Evolutionary conservation across 1,284 basidiomycete species (phyloP).

Genomic region (Cryptococcus wingfieldii): DNA sequence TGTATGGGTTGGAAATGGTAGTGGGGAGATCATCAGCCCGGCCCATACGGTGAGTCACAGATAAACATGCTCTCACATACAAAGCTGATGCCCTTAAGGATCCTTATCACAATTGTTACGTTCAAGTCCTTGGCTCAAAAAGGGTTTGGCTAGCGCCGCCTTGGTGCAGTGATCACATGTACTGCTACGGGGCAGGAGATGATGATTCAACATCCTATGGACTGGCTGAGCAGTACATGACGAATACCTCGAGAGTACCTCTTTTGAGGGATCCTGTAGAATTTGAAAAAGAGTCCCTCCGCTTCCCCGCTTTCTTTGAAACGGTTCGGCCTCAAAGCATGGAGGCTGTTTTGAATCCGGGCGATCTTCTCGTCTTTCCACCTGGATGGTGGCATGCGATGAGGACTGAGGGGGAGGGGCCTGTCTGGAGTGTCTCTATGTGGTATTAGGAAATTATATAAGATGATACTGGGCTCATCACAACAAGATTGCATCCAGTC

Average conservation of each 20-base stretch:
- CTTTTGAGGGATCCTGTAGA: conserved; percentile 30
- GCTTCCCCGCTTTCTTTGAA: conserved; percentile 54
- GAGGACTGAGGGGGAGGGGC: conserved; percentile 60
- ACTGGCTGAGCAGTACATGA: conserved; percentile 45
- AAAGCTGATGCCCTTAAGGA: conserved; percentile 57
- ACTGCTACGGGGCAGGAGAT: conserved; percentile 42
- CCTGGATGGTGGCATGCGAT: conserved; percentile 93
- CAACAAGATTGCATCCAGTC: neutral
- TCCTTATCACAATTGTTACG: conserved; percentile 88
- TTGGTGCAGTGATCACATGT: conserved; percentile 55
- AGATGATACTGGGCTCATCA: neutral
- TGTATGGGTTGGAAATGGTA: conserved; percentile 78
- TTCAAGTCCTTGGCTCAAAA: conserved; percentile 82
- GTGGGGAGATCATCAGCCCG: conserved; percentile 64
- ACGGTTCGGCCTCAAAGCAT: conserved; percentile 63
- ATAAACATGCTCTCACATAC: neutral
- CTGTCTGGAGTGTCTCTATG: conserved; percentile 48
- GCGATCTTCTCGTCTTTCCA: conserved; percentile 81
- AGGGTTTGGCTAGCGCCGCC: conserved; percentile 91
- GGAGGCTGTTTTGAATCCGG: conserved; percentile 65
- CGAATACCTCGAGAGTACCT: conserved; percentile 50
- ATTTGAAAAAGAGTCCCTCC: conserved; percentile 2
- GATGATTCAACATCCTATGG: conserved; percentile 30
- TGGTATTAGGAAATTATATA: conserved; percentile 36
- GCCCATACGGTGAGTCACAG: conserved; percentile 76